phyloP scores from a whole-genome alignment of 2,329 filamentous ascomycete genomes.

The Fonsecaea pedrosoi region DNA sequence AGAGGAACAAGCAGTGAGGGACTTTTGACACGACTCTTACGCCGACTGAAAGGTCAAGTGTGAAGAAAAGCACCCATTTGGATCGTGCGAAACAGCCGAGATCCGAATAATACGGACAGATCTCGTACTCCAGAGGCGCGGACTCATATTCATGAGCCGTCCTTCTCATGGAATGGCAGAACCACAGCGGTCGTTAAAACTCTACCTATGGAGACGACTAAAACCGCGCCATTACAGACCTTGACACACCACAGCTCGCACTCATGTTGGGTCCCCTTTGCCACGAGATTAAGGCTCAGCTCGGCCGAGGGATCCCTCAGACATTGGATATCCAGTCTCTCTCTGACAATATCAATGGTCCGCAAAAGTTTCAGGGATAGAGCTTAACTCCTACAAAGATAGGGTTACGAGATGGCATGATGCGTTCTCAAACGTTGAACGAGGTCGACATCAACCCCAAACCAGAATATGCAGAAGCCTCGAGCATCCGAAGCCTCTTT shows the following conservation, averaged over 20 bases:
- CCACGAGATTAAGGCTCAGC: not conserved
- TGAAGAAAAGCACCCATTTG: not conserved
- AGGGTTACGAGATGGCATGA: not conserved
- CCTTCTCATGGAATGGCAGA: not conserved
- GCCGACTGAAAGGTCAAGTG: not conserved
- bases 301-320: not conserved
- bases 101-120: not conserved
- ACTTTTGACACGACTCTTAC: not conserved
- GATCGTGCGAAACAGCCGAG: not conserved
- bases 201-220: not conserved
- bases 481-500: not conserved
- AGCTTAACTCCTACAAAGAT: not conserved
- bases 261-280: not conserved
- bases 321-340: not conserved
- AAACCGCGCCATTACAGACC: not conserved
- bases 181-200: not conserved
- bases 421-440: not conserved
- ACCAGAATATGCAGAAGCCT: not conserved
- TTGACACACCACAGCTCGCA: not conserved
- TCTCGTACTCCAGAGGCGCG: not conserved
- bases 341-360: not conserved
- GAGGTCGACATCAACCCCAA: not conserved
- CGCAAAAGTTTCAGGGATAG: not conserved
- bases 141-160: not conserved
- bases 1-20: slow-evolving; percentile 28